Base-by-base conservation (phyloP, 169 alveolate genomes). In the Plasmodium billcollinsi region DNA sequence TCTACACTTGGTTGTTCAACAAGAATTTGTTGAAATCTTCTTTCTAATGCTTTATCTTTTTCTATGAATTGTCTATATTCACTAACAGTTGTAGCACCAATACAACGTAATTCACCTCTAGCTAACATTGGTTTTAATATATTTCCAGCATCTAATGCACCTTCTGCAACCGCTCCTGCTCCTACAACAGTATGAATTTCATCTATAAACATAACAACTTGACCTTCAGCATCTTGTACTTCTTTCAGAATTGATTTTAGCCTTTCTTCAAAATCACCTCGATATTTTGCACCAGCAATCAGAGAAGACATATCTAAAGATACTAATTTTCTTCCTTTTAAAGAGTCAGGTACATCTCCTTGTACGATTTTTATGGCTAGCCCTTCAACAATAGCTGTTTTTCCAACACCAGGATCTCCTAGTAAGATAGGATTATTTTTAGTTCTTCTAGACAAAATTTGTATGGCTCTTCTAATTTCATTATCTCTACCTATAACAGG, bases 221-320 rank as follows among this genome's bases (percentile, higher is more conserved):
- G 95, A 3, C 98, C 98, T 67, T 95, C 96, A 0, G 98, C 95
- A 52, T 96, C 96, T 63, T 95, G 94, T 1, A 96, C 97, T 72
- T 96, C 98, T 93, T 94, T 94, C 74, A 97, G 83, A 11, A 97
- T 96, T 2, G 95, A 93, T 75, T 96, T 95, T 15, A 97, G 89
- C 8, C 98, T 85, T 85, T 96, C 98, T 76, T 97, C 98, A 72
- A 97, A 97, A 83, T 97, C 98, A 1, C 98, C 98, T 24, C 98
- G 93, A 90, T 96, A 97, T 67, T 95, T 94, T 45, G 98, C 92
- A 5, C 98, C 96, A 0, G 97, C 98, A 14, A 96, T 75, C 7
- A 96, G 67, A 0, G 97, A 95, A 2, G 96, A 97, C 80, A 96
- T 33, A 75, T 96, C 98, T 61, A 96, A 70, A 18, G 98, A 94